Conservation (phyloP, 441 rosid genomes). For the Arabidopsis hybrid region DNA sequence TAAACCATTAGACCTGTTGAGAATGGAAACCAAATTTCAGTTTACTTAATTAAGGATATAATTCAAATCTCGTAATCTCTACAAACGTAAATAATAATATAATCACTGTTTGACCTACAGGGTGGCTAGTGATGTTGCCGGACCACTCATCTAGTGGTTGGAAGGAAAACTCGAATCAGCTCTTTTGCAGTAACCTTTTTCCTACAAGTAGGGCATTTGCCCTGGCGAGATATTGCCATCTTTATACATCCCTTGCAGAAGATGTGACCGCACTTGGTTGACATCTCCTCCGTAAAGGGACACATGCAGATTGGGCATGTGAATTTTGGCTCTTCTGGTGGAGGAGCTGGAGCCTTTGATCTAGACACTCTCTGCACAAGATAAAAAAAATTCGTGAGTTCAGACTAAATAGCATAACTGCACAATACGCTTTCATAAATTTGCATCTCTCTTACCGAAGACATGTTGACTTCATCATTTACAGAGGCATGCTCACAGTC, state of each 20-base stretch:
- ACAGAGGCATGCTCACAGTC: conserved; percentile 53
- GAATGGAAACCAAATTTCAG: not conserved
- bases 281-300: conserved; percentile 76
- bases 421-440: not conserved
- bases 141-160: conserved; percentile 64
- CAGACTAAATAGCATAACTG: not conserved
- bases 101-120: conserved; percentile 48
- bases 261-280: conserved; percentile 97
- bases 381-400: not conserved
- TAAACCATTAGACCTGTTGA: conserved; percentile 38
- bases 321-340: conserved; percentile 73
- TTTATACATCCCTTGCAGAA: conserved; percentile 87
- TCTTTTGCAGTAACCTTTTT: conserved; percentile 72
- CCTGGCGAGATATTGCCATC: conserved; percentile 69
- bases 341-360: conserved; percentile 44
- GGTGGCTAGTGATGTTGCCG: conserved; percentile 24
- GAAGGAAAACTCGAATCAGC: conserved; percentile 93
- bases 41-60: not conserved
- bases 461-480: conserved; percentile 1
- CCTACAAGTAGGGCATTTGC: conserved; percentile 94
- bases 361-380: conserved; percentile 51
- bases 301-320: conserved; percentile 93
- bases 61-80: not conserved
- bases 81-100: not conserved
- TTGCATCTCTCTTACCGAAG: conserved; percentile 2